Base-by-base conservation (phyloP, 164 flowering plant species). In the Amborella trichopoda region DNA sequence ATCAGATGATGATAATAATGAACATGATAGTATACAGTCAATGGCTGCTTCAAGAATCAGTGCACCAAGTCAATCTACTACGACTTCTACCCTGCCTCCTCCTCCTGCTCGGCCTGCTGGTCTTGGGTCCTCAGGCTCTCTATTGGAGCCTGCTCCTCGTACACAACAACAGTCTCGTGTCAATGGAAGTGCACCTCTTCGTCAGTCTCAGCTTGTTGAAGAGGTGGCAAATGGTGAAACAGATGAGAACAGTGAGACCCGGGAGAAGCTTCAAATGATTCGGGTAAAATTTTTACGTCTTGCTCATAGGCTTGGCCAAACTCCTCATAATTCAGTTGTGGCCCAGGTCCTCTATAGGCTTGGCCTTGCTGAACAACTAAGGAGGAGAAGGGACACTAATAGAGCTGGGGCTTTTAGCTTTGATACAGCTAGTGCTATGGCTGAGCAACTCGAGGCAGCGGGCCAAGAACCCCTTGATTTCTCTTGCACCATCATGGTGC, bases 371-470 rank as follows among this genome's bases (percentile, higher is more conserved):
- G 96, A 91, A 52, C 99, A 91, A 78, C 64, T 91, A 19, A 72
- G 90, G 36, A 95, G 94, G 23, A 77, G 60, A 26, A 40, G 96
- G 67, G 84, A 64, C 53, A 77, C 88, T 0, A 74, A 89, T 25
- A 91, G 95, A 40, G 83, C 68, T 50, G 96, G 80, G 55, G 83
- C 90, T 25, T 91, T 87, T 45, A 91, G 96, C 58, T 91, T 87
- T 70, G 99, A 91, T 44, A 79, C 94, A 61, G 99, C 99, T 1
- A 91, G 96, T 73, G 90, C 95, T 38, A 75, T 81, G 96, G 99
- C 99, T 21, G 96, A 84, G 76, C 95, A 91, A 62, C 79, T 87
- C 14, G 99, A 91, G 73, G 78, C 90, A 16, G 73, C 83, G 54
- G 90, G 82, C 22, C 84, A 75, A 55, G 96, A 84, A 32, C 77